Conservation (phyloP, 768 basidiomycete genomes). For the Serendipita sp. region DNA sequence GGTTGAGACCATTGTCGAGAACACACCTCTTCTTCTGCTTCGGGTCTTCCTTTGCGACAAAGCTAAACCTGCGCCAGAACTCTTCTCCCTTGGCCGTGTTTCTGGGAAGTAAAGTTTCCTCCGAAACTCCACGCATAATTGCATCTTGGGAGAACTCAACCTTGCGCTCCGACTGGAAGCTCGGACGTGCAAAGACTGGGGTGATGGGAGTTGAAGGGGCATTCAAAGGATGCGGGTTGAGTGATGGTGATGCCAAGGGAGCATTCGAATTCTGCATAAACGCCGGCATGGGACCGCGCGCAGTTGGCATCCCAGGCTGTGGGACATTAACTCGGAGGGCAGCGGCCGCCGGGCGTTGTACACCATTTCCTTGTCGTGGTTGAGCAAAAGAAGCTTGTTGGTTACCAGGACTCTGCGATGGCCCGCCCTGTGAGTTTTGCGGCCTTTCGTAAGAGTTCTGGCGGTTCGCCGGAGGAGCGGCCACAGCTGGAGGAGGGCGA, state of each 20-base stretch:
- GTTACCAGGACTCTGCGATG: conserved; percentile 4
- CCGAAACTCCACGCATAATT: conserved; percentile 52
- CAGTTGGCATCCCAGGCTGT: conserved; percentile 19
- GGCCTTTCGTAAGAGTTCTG: conserved; percentile 9
- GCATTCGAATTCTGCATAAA: conserved; percentile 8
- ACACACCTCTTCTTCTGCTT: conserved; percentile 31
- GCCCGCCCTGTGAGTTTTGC: conserved; percentile 9
- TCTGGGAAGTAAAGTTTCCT: conserved; percentile 52
- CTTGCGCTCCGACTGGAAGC: conserved; percentile 19
- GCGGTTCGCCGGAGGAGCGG: conserved; percentile 17
- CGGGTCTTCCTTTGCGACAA: conserved; percentile 51
- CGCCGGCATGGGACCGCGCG: conserved; percentile 14
- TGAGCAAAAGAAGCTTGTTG: background rate
- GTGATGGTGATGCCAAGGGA: conserved; percentile 1
- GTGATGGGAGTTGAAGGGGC: conserved; percentile 65
- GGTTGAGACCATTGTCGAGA: too few species aligned
- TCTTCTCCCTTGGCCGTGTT: conserved; percentile 58
- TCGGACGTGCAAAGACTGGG: conserved; percentile 58
- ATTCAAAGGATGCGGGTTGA: conserved; percentile 50
- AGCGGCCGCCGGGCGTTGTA: conserved; percentile 7
- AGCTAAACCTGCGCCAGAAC: conserved; percentile 76
- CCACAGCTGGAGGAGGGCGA: conserved; percentile 28
- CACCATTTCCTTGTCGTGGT: background rate
- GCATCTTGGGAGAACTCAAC: conserved; percentile 31
- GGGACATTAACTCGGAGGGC: conserved; percentile 19